Conservation (phyloP, 2,329 filamentous ascomycete genomes). For the Grosmannia serpens region DNA sequence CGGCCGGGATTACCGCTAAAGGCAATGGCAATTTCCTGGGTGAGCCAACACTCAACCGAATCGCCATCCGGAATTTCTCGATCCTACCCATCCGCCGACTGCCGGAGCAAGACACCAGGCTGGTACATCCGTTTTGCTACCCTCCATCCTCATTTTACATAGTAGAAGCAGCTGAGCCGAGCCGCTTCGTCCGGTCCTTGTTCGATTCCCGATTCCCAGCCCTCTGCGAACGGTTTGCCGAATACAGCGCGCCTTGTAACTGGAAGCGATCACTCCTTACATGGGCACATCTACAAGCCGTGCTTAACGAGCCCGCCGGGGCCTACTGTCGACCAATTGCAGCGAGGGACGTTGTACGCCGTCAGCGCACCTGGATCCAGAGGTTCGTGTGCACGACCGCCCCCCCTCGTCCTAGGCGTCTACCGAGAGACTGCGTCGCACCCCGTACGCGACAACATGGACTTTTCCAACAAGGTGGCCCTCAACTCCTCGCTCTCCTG, state of each 20-base stretch:
- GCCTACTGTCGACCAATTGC: neutral
- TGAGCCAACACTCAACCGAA: neutral
- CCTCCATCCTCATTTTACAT: neutral
- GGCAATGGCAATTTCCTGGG: neutral
- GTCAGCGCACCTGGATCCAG: neutral
- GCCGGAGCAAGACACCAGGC: neutral
- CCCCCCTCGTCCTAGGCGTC: neutral
- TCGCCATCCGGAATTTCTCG: neutral
- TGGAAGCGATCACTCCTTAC: too few relatives aligned
- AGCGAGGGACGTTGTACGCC: neutral
- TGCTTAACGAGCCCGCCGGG: neutral
- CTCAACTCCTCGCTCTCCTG: slow-evolving; percentile 10
- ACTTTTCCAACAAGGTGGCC: slow-evolving; percentile 8
- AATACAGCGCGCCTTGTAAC: neutral
- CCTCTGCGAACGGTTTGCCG: neutral
- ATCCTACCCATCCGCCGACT: neutral
- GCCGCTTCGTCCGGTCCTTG: neutral
- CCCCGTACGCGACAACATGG: neutral
- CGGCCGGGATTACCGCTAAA: neutral
- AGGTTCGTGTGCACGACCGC: neutral
- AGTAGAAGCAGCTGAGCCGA: neutral
- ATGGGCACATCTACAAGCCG: neutral
- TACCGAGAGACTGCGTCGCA: neutral
- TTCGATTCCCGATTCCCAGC: neutral
- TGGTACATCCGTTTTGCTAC: neutral